These are phyloP conservation scores for Pichia inconspicua DNA, from an alignment of 1,139 yeast species.

Conservation along the genomic window DNA sequence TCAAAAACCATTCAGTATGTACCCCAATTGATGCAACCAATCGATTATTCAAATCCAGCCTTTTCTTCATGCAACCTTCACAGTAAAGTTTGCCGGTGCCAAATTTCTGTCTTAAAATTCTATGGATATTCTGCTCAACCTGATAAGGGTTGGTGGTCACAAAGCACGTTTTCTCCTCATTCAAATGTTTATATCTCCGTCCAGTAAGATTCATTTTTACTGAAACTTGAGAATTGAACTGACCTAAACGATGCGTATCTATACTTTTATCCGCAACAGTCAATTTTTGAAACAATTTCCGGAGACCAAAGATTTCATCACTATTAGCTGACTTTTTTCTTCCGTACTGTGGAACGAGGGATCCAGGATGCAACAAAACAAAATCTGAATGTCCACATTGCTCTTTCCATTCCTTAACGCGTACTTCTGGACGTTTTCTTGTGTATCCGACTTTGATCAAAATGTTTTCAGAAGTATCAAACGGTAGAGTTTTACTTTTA, in stretches of 20 bases:
- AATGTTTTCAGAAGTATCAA: conserved; percentile 35
- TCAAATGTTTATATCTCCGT: conserved; percentile 13
- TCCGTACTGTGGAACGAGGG: conserved; percentile 12
- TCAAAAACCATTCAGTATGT: conserved; percentile 54
- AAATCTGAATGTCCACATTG: conserved; percentile 43
- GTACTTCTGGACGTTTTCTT: conserved; percentile 34
- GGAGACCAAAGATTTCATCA: conserved; percentile 8
- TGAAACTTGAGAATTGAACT: too few relatives aligned
- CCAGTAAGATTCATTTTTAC: not conserved
- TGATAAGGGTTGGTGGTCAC: conserved; percentile 34
- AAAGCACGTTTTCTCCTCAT: conserved; percentile 15
- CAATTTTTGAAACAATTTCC: conserved; percentile 12
- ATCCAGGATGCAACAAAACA: conserved; percentile 31
- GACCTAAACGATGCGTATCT: not conserved
- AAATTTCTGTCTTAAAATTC: conserved; percentile 37
- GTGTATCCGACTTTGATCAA: conserved; percentile 54
- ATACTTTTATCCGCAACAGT: too few relatives aligned
- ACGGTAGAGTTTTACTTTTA: conserved; percentile 29
- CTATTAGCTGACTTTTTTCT: not conserved
- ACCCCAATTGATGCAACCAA: conserved; percentile 23
- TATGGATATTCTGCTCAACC: conserved; percentile 40
- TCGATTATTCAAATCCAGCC: conserved; percentile 12
- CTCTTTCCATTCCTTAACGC: conserved; percentile 48
- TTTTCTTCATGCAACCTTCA: conserved; percentile 15
- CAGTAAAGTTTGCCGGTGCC: conserved; percentile 20